Percentiles rank a stretch among this genome's conserved stretches.
Evolutionary conservation across 2,329 filamentous ascomycete species (phyloP).

Genomic region (Emericellopsis cladophorae): DNA sequence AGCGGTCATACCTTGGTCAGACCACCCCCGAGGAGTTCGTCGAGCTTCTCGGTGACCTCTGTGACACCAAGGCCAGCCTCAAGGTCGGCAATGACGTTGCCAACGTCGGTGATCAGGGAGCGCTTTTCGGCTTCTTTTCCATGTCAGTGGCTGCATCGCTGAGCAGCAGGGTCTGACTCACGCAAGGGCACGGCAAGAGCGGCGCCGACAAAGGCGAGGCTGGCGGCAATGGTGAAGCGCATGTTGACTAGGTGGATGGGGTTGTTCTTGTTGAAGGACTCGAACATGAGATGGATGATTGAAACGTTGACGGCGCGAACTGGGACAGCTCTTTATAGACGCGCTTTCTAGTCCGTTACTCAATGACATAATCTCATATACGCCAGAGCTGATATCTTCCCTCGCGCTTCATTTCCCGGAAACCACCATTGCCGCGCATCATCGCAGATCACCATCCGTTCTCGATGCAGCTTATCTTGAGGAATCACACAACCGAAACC

Average conservation of each 20-base stretch:
- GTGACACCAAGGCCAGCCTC: constrained; percentile 6
- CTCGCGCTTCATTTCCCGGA: too few relatives aligned
- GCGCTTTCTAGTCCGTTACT: too few relatives aligned
- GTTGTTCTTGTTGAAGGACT: background rate
- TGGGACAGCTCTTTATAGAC: too few relatives aligned
- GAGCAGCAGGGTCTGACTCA: background rate
- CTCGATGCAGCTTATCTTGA: too few relatives aligned
- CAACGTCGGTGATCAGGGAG: constrained; percentile 6
- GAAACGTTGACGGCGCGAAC: too few relatives aligned
- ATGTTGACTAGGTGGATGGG: constrained; percentile 5
- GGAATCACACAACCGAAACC: too few relatives aligned
- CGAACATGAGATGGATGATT: too few relatives aligned
- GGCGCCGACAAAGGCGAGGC: constrained; percentile 6
- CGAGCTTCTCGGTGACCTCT: constrained; percentile 8
- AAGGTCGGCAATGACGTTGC: constrained; percentile 5
- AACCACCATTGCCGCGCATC: too few relatives aligned
- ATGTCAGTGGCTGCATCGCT: background rate
- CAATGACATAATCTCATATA: too few relatives aligned
- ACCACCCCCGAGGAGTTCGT: constrained; percentile 6
- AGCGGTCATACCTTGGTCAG: constrained; percentile 5
- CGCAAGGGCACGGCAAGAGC: constrained; percentile 6
- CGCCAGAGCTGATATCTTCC: too few relatives aligned
- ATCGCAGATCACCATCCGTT: too few relatives aligned
- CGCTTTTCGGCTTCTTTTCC: constrained; percentile 1
- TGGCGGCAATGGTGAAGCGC: constrained; percentile 8